Evolutionary conservation across 495 filamentous ascomycete species (phyloP), one percentile per base, ranked within the genome.

Genomic region (Daldinia concentrica): DNA sequence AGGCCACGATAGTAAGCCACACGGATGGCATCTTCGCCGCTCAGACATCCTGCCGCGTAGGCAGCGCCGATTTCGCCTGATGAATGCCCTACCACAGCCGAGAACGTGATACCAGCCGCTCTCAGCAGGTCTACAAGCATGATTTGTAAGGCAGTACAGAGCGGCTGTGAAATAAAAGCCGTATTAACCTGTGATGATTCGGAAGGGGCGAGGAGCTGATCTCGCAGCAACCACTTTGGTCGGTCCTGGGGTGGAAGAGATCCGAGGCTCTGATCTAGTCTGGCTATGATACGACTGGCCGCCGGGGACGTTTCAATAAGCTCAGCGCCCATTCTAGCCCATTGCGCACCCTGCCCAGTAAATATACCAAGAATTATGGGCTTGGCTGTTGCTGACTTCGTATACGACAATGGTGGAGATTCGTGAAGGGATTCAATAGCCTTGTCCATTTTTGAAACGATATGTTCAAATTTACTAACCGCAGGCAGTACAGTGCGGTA

Each of bases 1-100:
- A 81, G 22, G 9, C 87, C 87, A 24, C 87, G 79, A 34, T 80
- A 83, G 64, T 86, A 88, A 0, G 88, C 85, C 55, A 87, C 72
- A 0, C 64, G 59, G 17, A 88, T 81, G 1, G 86, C 86, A 29
- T 84, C 80, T 0, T 15, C 2, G 2, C 69, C 59, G 11, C 68
- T 71, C 3, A 85, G 39, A 15, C 68, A 79, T 9, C 9, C 86
- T 82, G 32, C 86, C 74, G 51, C 79, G 79, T 66, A 86, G 84
- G 0, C 86, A 80, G 62, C 85, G 66, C 0, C 73, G 51, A 37
- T 86, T 78, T 8, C 85, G 15, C 86, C 86, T 68, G 80, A 83
- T 4, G 85, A 88, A 66, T 89, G 86, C 4, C 86, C 86, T 4
- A 86, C 77, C 0, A 86, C 84, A 19, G 76, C 77, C 24, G 62